A percentile compares a stretch with the other conserved stretches of the same genome.
These are phyloP conservation scores for Spergularia azorica DNA, from an alignment of 179 eudicot genomes.

Conservation along the genomic window DNA sequence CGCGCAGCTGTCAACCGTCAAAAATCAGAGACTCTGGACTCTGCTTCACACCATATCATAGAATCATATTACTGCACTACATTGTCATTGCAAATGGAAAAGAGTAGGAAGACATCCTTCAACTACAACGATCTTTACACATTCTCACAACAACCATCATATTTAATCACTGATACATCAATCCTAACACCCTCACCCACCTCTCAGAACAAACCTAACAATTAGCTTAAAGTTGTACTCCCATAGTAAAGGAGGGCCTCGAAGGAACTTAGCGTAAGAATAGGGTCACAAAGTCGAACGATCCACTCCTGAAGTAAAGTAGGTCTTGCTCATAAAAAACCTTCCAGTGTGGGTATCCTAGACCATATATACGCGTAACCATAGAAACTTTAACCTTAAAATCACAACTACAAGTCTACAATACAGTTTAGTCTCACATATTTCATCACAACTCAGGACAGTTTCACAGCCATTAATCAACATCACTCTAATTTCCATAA, in stretches of 20 bases:
- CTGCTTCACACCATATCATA: background rate
- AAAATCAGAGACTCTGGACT: background rate
- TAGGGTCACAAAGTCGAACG: no score
- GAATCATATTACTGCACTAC: background rate
- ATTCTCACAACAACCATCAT: background rate
- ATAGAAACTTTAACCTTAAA: background rate
- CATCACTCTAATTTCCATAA: background rate
- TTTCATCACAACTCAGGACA: background rate
- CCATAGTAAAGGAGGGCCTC: no score
- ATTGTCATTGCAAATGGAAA: background rate
- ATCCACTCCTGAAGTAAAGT: no score
- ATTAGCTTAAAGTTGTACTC: background rate
- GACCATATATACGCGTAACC: no score
- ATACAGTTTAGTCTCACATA: background rate
- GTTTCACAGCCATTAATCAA: constrained; percentile 3
- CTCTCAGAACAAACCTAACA: background rate
- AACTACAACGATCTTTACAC: background rate
- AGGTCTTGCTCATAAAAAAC: no score
- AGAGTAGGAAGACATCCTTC: background rate
- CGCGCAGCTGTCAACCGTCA: background rate
- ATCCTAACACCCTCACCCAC: background rate
- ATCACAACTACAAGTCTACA: background rate
- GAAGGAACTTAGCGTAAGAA: no score
- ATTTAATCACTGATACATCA: background rate
- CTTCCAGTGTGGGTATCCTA: background rate